Evolutionary conservation across 345 rosid species (phyloP).

Genomic region (Murraya paniculata): DNA sequence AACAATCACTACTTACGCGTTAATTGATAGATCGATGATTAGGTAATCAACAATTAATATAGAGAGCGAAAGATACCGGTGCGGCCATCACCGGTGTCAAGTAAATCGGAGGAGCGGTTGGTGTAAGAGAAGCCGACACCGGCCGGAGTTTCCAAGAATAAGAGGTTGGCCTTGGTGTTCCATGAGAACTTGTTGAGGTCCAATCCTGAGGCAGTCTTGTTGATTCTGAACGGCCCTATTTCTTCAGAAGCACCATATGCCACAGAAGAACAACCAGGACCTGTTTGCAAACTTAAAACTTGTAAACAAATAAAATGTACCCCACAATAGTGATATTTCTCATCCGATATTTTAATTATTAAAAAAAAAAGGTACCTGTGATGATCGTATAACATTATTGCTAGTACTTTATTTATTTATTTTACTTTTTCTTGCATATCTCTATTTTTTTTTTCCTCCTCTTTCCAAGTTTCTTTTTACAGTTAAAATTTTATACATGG

Average conservation of each 20-base stretch:
- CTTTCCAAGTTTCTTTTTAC: no score
- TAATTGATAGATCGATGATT: no score
- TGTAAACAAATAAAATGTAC: no score
- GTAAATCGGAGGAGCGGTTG: conserved; percentile 78
- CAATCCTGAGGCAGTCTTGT: conserved; percentile 75
- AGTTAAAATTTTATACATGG: no score
- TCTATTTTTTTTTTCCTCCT: no score
- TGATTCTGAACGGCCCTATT: conserved; percentile 90
- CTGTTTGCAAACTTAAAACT: conserved; percentile 25
- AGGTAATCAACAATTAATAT: no score
- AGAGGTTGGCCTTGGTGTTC: conserved; percentile 81
- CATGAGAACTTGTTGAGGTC: conserved; percentile 86
- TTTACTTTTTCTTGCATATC: no score
- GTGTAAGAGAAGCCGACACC: conserved; percentile 98
- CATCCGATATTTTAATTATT: no score
- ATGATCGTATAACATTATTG: no score
- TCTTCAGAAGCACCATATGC: conserved; percentile 99
- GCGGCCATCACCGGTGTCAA: conserved; percentile 74
- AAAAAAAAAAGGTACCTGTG: no score
- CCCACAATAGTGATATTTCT: no score
- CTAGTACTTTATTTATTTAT: no score
- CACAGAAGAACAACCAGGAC: conserved; percentile 98
- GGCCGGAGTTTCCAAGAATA: conserved; percentile 95
- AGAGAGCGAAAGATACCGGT: conserved; percentile 50
- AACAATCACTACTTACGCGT: neutral